Percentiles rank a stretch among this genome's conserved stretches.
phyloP scores from a whole-genome alignment of 2,329 filamentous ascomycete species.

The Nothophaeocryptopus gaeumannii region DNA sequence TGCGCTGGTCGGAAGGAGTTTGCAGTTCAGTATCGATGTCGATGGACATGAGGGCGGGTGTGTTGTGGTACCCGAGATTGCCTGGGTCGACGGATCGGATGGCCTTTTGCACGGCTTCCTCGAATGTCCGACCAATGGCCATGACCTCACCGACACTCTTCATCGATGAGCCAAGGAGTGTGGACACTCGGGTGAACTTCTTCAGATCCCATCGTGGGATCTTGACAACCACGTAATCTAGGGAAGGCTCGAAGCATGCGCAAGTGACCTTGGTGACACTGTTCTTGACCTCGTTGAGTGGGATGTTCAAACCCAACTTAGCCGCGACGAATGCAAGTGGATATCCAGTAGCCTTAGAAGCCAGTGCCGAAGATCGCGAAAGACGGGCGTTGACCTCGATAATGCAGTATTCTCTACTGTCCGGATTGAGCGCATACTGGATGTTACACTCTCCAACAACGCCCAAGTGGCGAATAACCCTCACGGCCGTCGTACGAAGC shows the following conservation, averaged over 20 bases:
- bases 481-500: constrained; percentile 93
- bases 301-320: constrained; percentile 91
- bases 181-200: constrained; percentile 97
- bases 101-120: constrained; percentile 97
- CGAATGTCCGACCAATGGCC: constrained; percentile 94
- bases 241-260: constrained; percentile 95
- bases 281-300: constrained; percentile 94
- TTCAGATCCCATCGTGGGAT: constrained; percentile 98
- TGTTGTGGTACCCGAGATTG: constrained; percentile 93
- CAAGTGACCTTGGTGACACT: constrained; percentile 93
- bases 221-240: constrained; percentile 98
- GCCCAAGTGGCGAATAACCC: constrained; percentile 93
- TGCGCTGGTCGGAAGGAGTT: constrained; percentile 92
- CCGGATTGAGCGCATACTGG: constrained; percentile 94
- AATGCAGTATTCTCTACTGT: constrained; percentile 95
- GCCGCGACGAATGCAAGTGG: constrained; percentile 94
- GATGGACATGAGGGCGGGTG: constrained; percentile 85
- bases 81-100: constrained; percentile 93
- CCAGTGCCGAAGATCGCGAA: constrained; percentile 89
- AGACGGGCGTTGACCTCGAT: constrained; percentile 98
- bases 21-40: constrained; percentile 95
- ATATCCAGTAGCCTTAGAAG: constrained; percentile 96
- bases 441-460: constrained; percentile 99
- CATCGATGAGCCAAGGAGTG: constrained; percentile 95
- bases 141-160: constrained; percentile 99